Base-by-base conservation (phyloP, 495 filamentous ascomycete species). In the Neurospora sp. region DNA sequence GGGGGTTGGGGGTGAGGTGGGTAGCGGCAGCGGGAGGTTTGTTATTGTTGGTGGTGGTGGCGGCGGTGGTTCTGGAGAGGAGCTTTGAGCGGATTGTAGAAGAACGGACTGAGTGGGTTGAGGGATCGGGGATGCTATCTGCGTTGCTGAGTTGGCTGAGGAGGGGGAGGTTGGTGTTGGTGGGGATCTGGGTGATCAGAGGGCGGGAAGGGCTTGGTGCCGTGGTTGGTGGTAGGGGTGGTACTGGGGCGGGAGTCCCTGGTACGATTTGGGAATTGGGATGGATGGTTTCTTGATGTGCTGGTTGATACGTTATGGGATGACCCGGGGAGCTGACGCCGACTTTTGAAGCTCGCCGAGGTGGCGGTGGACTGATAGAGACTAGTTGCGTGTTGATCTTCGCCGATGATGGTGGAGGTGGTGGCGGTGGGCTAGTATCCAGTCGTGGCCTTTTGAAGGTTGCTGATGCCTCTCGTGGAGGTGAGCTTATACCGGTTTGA, bases 131-230 rank as follows among this genome's bases (percentile, higher is more conserved):
- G 14, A 75, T 75, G 68, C 68, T 73, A 3, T 73, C 71, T n/a
- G 53, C 37, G 37, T 75, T 73, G 69, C 71, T 75, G 40, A 45
- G n/a, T 44, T 73, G 73, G 7, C 71, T 70, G 39, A 41, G 59
- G 9, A 17, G 1, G 10, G 20, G 53, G 42, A 81, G 75, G 38
- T 80, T 72, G 31, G 72, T 37, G 4, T 74, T 77, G 35, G 31
- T 5, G 59, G 79, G 70, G 22, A 69, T 20, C 14, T 81, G 72
- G 22, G 68, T 31, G 4, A 78, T 73, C 45, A 5, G 79, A 81
- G 31, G 74, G 78, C 16, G 82, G 81, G 73, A 77, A 75, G 10
- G 84, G 82, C 37, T 78, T 72, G 8, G 85, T 75, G 2, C 77
- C 84, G 16, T 83, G 74, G 69, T 81, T 79, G 48, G 75, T 75